Conservation (phyloP, 1,284 basidiomycete species). For the Waitea zeae region DNA sequence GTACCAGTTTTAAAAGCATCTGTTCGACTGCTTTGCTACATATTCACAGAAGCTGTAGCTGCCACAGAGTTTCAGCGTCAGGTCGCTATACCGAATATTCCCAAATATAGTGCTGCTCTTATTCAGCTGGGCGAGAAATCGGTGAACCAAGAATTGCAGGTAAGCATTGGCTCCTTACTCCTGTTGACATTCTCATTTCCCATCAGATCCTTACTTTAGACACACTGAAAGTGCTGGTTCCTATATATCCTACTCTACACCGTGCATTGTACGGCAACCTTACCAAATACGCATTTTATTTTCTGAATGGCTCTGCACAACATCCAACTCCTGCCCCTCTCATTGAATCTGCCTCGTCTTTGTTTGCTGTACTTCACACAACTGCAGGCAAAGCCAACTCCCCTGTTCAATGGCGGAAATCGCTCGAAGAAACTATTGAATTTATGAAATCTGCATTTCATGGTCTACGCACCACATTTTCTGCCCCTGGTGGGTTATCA, state of each 20-base stretch:
- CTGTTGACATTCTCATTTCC: background rate
- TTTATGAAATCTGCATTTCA: conserved; percentile 44
- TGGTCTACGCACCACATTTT: conserved; percentile 40
- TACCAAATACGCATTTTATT: conserved; percentile 30
- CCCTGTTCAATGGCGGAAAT: conserved; percentile 53
- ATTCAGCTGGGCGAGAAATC: conserved; percentile 34
- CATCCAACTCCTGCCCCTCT: conserved; percentile 21
- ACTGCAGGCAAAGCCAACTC: conserved; percentile 66
- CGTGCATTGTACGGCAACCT: conserved; percentile 32
- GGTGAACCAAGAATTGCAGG: conserved; percentile 33
- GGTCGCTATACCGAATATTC: conserved; percentile 47
- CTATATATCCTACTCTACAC: conserved; percentile 47
- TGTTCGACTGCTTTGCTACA: conserved; percentile 36
- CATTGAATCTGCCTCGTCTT: conserved; percentile 28
- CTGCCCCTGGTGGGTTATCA: conserved; percentile 18
- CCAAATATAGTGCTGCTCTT: conserved; percentile 46
- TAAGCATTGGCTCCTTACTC: conserved; percentile 9
- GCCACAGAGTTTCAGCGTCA: conserved; percentile 64
- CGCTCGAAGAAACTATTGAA: conserved; percentile 43
- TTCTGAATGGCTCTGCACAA: conserved; percentile 36
- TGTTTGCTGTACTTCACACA: conserved; percentile 44
- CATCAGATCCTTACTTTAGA: conserved; percentile 31
- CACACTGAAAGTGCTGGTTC: conserved; percentile 37
- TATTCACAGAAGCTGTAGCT: conserved; percentile 40
- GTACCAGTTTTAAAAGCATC: conserved; percentile 35